Conservation (phyloP, 257 asterid genomes). For the Prunella vulgaris region DNA sequence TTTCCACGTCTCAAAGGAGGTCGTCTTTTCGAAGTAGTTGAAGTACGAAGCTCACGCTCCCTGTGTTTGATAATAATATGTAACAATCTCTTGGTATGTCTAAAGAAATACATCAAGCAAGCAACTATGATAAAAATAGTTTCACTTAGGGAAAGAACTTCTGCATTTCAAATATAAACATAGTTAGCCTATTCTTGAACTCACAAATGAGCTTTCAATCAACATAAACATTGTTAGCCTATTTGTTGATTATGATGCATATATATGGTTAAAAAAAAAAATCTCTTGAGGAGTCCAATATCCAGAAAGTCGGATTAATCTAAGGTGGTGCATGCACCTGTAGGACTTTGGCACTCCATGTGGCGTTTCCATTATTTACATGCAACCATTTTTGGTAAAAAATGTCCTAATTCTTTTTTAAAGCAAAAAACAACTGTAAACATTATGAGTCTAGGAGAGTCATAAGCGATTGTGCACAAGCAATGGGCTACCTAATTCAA, state of each 20-base stretch:
- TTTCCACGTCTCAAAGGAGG: constrained; percentile 88
- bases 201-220: too few relatives aligned
- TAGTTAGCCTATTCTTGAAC: too few relatives aligned
- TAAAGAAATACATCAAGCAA: background rate
- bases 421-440: background rate
- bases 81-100: background rate
- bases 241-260: background rate
- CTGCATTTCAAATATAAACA: too few relatives aligned
- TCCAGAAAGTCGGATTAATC: background rate
- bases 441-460: background rate
- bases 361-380: background rate
- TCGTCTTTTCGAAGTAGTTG: constrained; percentile 46
- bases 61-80: constrained; percentile 30
- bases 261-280: too few relatives aligned
- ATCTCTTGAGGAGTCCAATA: background rate
- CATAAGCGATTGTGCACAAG: background rate
- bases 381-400: background rate
- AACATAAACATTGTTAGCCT: background rate
- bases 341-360: background rate
- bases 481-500: background rate
- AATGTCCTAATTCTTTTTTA: background rate
- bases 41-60: constrained; percentile 69
- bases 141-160: background rate
- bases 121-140: background rate
- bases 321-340: background rate